Percentiles rank a stretch among this genome's conserved stretches.
Conservation (phyloP, 2,329 filamentous ascomycete species). For the Talaromyces sp. region DNA sequence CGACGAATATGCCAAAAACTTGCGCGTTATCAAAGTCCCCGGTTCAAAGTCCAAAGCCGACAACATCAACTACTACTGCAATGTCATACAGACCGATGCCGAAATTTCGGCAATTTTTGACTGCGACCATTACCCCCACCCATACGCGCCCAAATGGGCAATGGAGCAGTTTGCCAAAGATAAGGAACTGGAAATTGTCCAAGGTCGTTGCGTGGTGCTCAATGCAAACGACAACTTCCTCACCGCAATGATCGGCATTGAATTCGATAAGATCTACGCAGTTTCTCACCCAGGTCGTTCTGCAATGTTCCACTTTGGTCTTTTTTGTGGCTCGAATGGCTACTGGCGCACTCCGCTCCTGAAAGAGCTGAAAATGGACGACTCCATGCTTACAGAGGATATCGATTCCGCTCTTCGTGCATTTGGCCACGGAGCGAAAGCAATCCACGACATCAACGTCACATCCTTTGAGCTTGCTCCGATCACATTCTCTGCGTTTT, state of each 20-base stretch:
- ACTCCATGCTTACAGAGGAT: constrained; percentile 51
- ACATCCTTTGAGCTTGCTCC: constrained; percentile 50
- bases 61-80: constrained; percentile 51
- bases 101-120: constrained; percentile 51
- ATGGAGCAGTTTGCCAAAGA: constrained; percentile 47
- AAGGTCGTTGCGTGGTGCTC: constrained; percentile 50
- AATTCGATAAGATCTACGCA: constrained; percentile 54
- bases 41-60: constrained; percentile 51
- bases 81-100: constrained; percentile 41
- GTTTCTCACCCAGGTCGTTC: constrained; percentile 50
- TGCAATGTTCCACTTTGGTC: constrained; percentile 48
- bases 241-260: constrained; percentile 48
- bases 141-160: constrained; percentile 49
- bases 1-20: constrained; percentile 35
- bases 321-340: constrained; percentile 51
- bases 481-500: constrained; percentile 44
- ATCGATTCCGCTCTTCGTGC: constrained; percentile 50
- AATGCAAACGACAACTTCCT: constrained; percentile 46
- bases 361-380: constrained; percentile 49
- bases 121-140: constrained; percentile 51
- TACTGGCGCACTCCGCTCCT: constrained; percentile 49
- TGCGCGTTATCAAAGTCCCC: constrained; percentile 48
- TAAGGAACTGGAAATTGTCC: constrained; percentile 46
- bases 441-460: constrained; percentile 50
- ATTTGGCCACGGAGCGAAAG: constrained; percentile 43